Percentiles rank a stretch among this genome's conserved stretches.
phyloP scores from a whole-genome alignment of 2,329 filamentous ascomycete species.

The Xylariaceae sp. region DNA sequence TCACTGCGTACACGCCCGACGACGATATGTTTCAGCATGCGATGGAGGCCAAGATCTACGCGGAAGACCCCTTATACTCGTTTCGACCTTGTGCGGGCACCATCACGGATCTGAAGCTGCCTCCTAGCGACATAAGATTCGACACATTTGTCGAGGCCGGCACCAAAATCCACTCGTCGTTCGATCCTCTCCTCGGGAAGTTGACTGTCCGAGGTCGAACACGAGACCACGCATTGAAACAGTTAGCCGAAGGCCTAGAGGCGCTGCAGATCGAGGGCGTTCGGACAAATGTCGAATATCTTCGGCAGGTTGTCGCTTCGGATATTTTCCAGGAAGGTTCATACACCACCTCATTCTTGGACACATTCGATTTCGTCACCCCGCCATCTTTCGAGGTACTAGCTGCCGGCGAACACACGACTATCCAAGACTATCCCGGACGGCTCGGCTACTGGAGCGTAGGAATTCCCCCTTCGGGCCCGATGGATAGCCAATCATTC shows the following conservation, averaged over 20 bases:
- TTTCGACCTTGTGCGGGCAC: constrained; percentile 6
- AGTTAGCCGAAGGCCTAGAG: background rate
- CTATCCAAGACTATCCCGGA: constrained; percentile 10
- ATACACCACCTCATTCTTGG: constrained; percentile 2
- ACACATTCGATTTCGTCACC: constrained; percentile 3
- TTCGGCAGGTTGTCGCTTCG: background rate
- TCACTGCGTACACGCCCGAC: background rate
- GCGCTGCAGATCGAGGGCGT: constrained; percentile 1
- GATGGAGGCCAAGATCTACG: constrained; percentile 11
- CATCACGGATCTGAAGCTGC: constrained; percentile 2
- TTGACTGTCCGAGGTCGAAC: background rate
- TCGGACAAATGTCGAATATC: background rate
- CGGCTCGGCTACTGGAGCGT: constrained; percentile 1
- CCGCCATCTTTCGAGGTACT: constrained; percentile 6
- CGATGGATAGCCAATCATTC: constrained; percentile 9
- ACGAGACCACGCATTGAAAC: background rate
- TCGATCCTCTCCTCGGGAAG: constrained; percentile 11
- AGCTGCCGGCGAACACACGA: constrained; percentile 1
- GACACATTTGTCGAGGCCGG: constrained; percentile 10
- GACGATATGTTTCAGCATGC: background rate
- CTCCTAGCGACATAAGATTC: background rate
- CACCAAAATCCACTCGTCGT: background rate
- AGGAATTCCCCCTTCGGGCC: constrained; percentile 7
- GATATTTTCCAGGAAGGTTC: background rate
- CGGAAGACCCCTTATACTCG: constrained; percentile 7